Base-by-base conservation (phyloP, 495 filamentous ascomycete genomes). In the Penicillium nucicola region DNA sequence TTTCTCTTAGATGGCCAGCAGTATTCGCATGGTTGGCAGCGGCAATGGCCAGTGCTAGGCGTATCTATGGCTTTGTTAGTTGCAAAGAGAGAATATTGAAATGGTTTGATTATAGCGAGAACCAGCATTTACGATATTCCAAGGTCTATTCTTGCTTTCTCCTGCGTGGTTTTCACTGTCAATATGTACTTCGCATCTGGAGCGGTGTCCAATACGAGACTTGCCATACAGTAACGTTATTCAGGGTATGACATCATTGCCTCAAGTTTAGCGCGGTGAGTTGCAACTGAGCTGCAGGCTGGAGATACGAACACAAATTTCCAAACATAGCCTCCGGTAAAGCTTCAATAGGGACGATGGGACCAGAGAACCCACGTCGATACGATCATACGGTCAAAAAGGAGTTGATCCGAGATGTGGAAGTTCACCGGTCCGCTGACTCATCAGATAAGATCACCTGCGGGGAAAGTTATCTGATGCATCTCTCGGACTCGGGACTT, bases 1-100 rank as follows among this genome's bases (percentile, higher is more conserved):
- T 57, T 15, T 57, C 33, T 11, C n/a, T 46, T 32, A 6, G 66
- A 59, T 9, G 76, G 76, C 75, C 75, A 79, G 41, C 66, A 69
- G 28, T 10, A 40, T 14, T 69, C 52, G 38, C 54, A 18, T 1
- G 58, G 63, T 12, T 48, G 53, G 23, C 66, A 69, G 12, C 63
- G 61, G 45, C 66, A 69, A 23, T 50, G 40, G 8, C 7, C 3
- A 19, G 40, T 22, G 34, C 45, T 20, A 2, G 55, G 43, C n/a
- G 42, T 44, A 11, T 31, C 51, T 15, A 43, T 31, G 12, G 25
- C 55, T n/a, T n/a, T n/a, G 15, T 39, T 39, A 12, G 32, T 22
- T 20, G 32, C 34, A 5, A 55, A 23, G 7, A 61, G 28, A 38
- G 30, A 42, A 18, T 52, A 8, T 3, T 30, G 33, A 14, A 54